Evolutionary conservation across 495 filamentous ascomycete species (phyloP).

Genomic region (Penicillium steckii): DNA sequence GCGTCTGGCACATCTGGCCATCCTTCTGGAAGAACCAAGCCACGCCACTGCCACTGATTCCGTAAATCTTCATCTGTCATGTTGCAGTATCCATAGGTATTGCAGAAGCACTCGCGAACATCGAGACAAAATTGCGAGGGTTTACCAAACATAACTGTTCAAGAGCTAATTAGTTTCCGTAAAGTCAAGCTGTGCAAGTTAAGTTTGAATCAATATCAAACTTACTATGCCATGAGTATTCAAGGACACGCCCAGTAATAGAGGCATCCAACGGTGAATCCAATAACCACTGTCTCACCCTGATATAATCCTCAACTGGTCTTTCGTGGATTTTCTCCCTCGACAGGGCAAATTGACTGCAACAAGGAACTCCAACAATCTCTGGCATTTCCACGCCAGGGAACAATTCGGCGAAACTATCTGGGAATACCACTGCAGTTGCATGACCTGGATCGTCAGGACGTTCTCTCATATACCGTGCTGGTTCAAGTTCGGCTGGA

Average conservation of each 20-base stretch:
- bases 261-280: slow-evolving; percentile 52
- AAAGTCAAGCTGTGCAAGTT: too few relatives aligned
- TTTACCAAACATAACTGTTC: slow-evolving; percentile 28
- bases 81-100: slow-evolving; percentile 36
- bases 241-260: slow-evolving; percentile 60
- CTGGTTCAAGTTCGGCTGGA: slow-evolving; percentile 30
- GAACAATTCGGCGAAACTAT: slow-evolving; percentile 41
- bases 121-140: slow-evolving; percentile 31
- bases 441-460: slow-evolving; percentile 18
- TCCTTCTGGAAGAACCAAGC: slow-evolving; percentile 14
- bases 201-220: too few relatives aligned
- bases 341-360: slow-evolving; percentile 68
- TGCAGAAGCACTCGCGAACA: slow-evolving; percentile 38
- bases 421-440: slow-evolving; percentile 20
- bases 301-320: slow-evolving; percentile 49
- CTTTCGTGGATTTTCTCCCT: slow-evolving; percentile 45
- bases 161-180: background rate
- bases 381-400: slow-evolving; percentile 29
- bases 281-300: slow-evolving; percentile 58
- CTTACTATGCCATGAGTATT: slow-evolving; percentile 68
- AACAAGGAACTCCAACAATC: slow-evolving; percentile 51
- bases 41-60: slow-evolving; percentile 27
- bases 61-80: slow-evolving; percentile 17
- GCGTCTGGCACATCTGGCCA: slow-evolving; percentile 15
- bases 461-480: slow-evolving; percentile 22